Evolutionary conservation across 371 early-diverging fungal genomes (phyloP), one percentile per base, ranked within the genome.

Genomic region (Rhizopus arrhizus): DNA sequence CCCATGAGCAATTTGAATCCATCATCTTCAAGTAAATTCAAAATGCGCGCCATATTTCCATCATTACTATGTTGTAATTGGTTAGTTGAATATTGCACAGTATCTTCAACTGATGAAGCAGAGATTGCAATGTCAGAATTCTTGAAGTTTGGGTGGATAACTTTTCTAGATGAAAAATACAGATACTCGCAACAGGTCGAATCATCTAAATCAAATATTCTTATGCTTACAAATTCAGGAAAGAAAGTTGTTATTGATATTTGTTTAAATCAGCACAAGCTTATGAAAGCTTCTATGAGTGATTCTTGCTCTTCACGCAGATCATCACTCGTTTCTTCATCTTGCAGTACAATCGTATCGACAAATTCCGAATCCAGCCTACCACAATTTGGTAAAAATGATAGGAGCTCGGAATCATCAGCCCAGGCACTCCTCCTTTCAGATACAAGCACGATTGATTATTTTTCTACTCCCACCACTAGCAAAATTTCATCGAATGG

Each of bases 71-170:
- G 66, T 22, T 72, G 73, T 13, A 82, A 79, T 28, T 85, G 85
- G 85, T 64, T 88, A 5, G 56, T 84, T 46, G 78, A 74, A 22
- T 69, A 72, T 48, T 75, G 81, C 3, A 74, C 83, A 0, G 76
- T 80, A 40, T 73, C 85, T 52, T 74, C 80, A 33, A 74, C 72
- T 13, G 78, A 81, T 45, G 88, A 88, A 53, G 84, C 84, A 0
- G 64, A 77, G 33, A 53, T 65, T 15, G 57, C 85, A 11, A 75
- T 75, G 32, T 68, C 69, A 16, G 71, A 74, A 45, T 82, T 85
- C 70, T 54, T 85, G 13, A 51, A 62, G 0, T 56, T 63, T 15
- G 79, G 74, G 4, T 83, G 84, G 70, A 74, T 88, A 29, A 67
- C 65, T 48, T 70, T 61, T 15, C 59, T 74, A 6, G 67, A 75